These are phyloP conservation scores for Naematelia encephala DNA, from an alignment of 768 basidiomycete genomes.

Conservation along the genomic window DNA sequence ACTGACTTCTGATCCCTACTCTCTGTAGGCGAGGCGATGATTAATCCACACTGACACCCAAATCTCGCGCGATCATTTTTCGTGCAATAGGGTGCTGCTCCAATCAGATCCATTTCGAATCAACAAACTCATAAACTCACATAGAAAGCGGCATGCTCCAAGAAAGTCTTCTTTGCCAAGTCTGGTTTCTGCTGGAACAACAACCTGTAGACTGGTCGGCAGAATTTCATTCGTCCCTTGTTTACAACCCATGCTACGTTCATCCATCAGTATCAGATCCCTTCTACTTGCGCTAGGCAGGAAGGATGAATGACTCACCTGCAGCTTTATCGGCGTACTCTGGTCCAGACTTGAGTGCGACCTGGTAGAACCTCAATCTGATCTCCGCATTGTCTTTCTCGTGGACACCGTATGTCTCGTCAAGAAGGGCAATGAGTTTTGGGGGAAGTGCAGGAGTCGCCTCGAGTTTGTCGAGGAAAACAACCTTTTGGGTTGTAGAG, in stretches of 20 bases:
- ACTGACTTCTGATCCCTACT: background rate
- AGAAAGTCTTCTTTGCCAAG: slow-evolving; percentile 51
- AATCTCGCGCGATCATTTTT: slow-evolving; percentile 47
- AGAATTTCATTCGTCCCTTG: slow-evolving; percentile 51
- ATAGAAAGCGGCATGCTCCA: slow-evolving; percentile 47
- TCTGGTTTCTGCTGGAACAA: slow-evolving; percentile 46
- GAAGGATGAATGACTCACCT: slow-evolving; percentile 21
- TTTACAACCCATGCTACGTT: slow-evolving; percentile 45
- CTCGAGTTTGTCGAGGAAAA: slow-evolving; percentile 77
- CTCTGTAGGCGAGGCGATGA: background rate
- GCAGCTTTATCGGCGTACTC: slow-evolving; percentile 50
- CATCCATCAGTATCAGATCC: background rate
- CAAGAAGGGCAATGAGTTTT: slow-evolving; percentile 62
- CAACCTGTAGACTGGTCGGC: slow-evolving; percentile 47
- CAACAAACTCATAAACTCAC: slow-evolving; percentile 19
- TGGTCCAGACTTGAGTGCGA: slow-evolving; percentile 57
- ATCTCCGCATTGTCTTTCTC: slow-evolving; percentile 71
- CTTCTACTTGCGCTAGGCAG: background rate
- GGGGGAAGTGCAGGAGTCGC: slow-evolving; percentile 62
- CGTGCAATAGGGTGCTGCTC: slow-evolving; percentile 50
- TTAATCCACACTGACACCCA: slow-evolving; percentile 30
- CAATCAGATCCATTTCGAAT: background rate
- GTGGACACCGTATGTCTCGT: slow-evolving; percentile 56
- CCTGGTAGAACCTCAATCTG: slow-evolving; percentile 70
- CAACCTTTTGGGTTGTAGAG: slow-evolving; percentile 72